Base-by-base conservation (phyloP, 192 early-diverging fungal species). In the Ramicandelaber brevisporus region DNA sequence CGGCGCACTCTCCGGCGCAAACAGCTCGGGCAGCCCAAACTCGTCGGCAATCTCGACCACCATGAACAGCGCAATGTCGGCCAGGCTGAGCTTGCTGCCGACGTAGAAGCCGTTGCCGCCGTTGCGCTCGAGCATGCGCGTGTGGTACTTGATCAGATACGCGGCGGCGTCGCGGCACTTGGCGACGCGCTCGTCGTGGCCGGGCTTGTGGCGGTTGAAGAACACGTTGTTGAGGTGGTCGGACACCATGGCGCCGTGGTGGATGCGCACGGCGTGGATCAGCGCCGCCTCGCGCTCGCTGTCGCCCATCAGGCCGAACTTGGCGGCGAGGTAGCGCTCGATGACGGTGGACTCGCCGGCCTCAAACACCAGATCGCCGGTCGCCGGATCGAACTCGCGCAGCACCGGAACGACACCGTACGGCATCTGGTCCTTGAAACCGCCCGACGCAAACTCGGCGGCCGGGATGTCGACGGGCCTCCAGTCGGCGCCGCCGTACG, bases 21-120 rank as follows among this genome's bases (percentile, higher is more conserved):
- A 19, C 1, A 31, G 7, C 5, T 21, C 20, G 3, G 27, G 34
- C 10, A 38, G n/a, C 6, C 20, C 8, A 15, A 40, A 34, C 0
- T 34, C 20, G 25, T 23, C 12, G 6, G 44, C 21, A 18, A 26
- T 17, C 22, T 36, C 46, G 34, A 44, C 39, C 14, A 43, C 36
- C 1, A 38, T 27, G 7, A 46, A 50, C 4, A 30, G 14, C 15
- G 23, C 33, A 16, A 55, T 20, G 24, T 68, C 65, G 2, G 41
- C 40, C 11, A 57, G 41, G 1, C 57, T 48, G 3, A 50, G 20
- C 25, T 36, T 31, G 28, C 47, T 30, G n/a, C 63, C 57, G 26
- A 57, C 30, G 16, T 43, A 46, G 31, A 49, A 46, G 1, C 64
- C 63, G 18, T 45, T 66, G 29, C 36, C 41, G 18, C 66, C 66